Evolutionary conservation across 345 rosid genomes (phyloP), one percentile per base, ranked within the genome.

Genomic region (Eucalyptus lansdowneana): DNA sequence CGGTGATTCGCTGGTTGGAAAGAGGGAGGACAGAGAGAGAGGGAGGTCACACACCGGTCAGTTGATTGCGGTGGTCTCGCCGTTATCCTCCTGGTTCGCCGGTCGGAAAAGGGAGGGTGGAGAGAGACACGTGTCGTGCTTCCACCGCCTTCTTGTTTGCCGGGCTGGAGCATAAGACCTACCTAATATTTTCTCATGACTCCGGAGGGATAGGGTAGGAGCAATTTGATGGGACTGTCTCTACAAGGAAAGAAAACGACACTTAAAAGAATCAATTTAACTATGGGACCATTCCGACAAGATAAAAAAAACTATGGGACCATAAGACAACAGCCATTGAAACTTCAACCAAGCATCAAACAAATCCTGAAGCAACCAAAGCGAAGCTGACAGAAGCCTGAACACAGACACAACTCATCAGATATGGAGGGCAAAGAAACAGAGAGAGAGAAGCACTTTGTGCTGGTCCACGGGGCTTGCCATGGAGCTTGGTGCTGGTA

Each of bases 401-500:
- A 50, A 85, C n/a, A 83, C 9, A 45, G n/a, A 58, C 24, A 40
- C 29, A 37, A 40, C n/a, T 87, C 50, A 87, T 17, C 67, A 14
- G 86, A 51, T 50, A 86, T 67, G 87, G 88, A 72, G 90, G 40
- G 54, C 45, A 72, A 86, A 29, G 80, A 83, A 25, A 60, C n/a
- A 45, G 47, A 47, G 87, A 60, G 69, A 21, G 72, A 62, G 62
- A 88, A 86, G 54, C 95, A 93, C 81, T 89, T 94, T 80, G 92
- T 94, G 24, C 85, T 93, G 19, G 93, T 93, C 44, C 95, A 94
- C 54, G 94, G 95, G 7, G 91, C 93, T 7, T 69, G 94, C 76
- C 93, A 90, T 50, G 94, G 94, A 7, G 95, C 92, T 5, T 92
- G 95, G 94, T 89, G 92, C 80, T 94, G 94, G 94, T 90, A 92